Conservation (phyloP, 75 land plant species). For the Cupressus sempervirens region DNA sequence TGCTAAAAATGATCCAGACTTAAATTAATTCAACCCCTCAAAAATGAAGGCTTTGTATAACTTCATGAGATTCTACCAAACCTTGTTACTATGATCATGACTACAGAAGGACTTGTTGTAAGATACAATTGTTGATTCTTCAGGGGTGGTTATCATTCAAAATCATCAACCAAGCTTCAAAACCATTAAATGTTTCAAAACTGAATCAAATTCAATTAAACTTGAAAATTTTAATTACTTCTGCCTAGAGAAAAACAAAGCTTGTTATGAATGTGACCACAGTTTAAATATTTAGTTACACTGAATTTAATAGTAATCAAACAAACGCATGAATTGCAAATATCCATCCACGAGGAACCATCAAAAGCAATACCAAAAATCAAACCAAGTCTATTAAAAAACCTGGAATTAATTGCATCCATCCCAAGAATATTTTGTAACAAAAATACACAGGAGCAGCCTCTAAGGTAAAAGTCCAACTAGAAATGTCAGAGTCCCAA, state of each 20-base stretch:
- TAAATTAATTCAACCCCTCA: background rate
- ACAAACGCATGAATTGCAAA: background rate
- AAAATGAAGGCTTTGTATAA: too few relatives aligned
- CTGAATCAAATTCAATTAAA: background rate
- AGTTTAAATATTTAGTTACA: too few relatives aligned
- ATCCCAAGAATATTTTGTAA: background rate
- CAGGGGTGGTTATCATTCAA: background rate
- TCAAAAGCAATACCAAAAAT: background rate
- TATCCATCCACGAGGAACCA: background rate
- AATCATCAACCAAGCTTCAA: background rate
- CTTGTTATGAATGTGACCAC: background rate
- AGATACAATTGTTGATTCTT: background rate
- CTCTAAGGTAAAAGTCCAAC: background rate
- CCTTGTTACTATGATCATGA: background rate
- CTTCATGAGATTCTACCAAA: background rate
- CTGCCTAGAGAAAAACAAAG: background rate
- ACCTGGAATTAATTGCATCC: background rate
- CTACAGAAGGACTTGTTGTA: background rate
- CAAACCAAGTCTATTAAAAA: background rate
- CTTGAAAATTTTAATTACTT: too few relatives aligned
- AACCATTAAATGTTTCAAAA: background rate
- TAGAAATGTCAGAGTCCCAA: background rate
- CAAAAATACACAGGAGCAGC: background rate
- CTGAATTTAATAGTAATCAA: background rate
- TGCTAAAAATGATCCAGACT: background rate